phyloP scores from a whole-genome alignment of 1,284 basidiomycete species.

The Ganoderma lingzhi region DNA sequence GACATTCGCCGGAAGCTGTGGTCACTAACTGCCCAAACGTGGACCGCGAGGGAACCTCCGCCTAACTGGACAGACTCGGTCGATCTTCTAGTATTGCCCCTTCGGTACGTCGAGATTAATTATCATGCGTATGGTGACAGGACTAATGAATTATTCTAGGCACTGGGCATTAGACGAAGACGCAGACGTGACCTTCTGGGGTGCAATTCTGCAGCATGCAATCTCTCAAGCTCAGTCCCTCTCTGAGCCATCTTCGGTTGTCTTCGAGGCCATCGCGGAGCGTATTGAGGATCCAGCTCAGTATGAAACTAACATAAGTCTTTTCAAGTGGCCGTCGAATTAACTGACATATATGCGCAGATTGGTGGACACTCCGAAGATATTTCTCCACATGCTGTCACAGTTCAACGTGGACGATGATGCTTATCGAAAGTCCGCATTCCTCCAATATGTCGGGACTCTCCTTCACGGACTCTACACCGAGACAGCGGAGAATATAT shows the following conservation, averaged over 20 bases:
- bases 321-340: no score
- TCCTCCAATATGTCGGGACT: slow-evolving; percentile 35
- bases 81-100: slow-evolving; percentile 53
- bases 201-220: slow-evolving; percentile 16
- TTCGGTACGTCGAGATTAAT: slow-evolving; percentile 47
- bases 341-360: slow-evolving; percentile 1
- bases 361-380: slow-evolving; percentile 8
- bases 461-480: slow-evolving; percentile 47
- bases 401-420: not conserved
- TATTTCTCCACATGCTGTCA: slow-evolving; percentile 7
- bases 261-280: slow-evolving; percentile 23
- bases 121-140: no score
- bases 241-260: not conserved
- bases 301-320: slow-evolving; percentile 5
- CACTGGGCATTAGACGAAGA: slow-evolving; percentile 24
- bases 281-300: not conserved
- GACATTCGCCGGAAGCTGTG: slow-evolving; percentile 39
- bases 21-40: slow-evolving; percentile 40
- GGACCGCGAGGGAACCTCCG: slow-evolving; percentile 16
- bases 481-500: slow-evolving; percentile 38
- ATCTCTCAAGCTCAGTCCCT: slow-evolving; percentile 8
- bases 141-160: slow-evolving; percentile 7
- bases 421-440: slow-evolving; percentile 5
- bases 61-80: slow-evolving; percentile 47
- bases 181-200: slow-evolving; percentile 25